Conservation (phyloP, 2,329 filamentous ascomycete species). For the Aspergillus luchuensis region DNA sequence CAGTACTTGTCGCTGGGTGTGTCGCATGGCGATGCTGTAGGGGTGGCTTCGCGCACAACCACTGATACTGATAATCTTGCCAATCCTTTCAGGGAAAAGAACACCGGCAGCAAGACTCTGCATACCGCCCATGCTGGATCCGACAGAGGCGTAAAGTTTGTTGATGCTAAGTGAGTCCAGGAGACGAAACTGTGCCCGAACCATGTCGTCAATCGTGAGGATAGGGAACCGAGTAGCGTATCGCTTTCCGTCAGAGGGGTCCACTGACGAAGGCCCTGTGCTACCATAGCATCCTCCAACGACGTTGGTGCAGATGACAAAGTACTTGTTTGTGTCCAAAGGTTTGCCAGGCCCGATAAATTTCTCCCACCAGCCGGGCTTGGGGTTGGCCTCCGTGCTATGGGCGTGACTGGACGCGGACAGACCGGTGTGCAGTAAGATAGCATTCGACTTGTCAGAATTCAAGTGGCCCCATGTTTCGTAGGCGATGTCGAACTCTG, state of each 20-base stretch:
- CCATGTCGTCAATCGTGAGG: constrained; percentile 96
- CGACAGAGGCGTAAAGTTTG: constrained; percentile 86
- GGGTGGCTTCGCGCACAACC: constrained; percentile 93
- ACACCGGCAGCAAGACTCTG: constrained; percentile 86
- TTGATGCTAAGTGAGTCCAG: constrained; percentile 76
- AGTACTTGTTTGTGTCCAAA: constrained; percentile 88
- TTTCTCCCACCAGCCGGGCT: constrained; percentile 97
- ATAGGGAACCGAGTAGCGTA: constrained; percentile 97
- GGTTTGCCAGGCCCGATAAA: constrained; percentile 89
- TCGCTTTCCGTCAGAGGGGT: constrained; percentile 81
- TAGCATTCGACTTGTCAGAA: constrained; percentile 76
- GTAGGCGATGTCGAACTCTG: constrained; percentile 86
- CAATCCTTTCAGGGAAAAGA: constrained; percentile 78
- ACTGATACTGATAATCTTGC: constrained; percentile 82
- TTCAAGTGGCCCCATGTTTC: constrained; percentile 75
- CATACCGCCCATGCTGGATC: constrained; percentile 98
- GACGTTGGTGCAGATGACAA: constrained; percentile 94
- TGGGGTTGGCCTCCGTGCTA: constrained; percentile 81
- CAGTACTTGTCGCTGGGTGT: constrained; percentile 93
- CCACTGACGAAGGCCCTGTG: constrained; percentile 83
- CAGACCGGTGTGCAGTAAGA: constrained; percentile 88
- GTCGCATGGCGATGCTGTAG: constrained; percentile 97
- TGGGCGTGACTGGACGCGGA: constrained; percentile 97
- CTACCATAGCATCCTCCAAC: constrained; percentile 95
- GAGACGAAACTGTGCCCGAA: constrained; percentile 87